Conservation (phyloP, 768 basidiomycete genomes). For the Podaxis carcinomalis region DNA sequence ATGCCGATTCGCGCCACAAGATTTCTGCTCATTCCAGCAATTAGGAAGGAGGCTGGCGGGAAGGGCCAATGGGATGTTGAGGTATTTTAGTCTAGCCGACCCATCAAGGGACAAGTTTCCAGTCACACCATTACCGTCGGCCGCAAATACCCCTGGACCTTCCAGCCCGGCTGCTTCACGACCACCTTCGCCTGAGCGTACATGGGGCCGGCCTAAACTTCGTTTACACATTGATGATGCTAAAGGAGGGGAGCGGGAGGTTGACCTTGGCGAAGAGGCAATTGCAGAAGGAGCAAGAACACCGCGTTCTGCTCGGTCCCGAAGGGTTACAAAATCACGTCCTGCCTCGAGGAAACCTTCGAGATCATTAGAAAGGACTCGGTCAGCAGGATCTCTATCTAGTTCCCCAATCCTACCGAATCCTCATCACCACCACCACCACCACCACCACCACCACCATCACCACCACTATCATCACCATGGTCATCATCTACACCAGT, state of each 20-base stretch:
- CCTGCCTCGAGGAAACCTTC: background rate
- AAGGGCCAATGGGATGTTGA: slow-evolving; percentile 55
- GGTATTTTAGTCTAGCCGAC: slow-evolving; percentile 63
- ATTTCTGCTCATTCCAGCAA: slow-evolving; percentile 48
- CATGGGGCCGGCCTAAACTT: background rate
- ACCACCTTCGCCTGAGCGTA: background rate
- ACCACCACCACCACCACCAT: slow-evolving; percentile 29
- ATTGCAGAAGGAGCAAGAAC: background rate
- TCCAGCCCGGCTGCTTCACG: background rate
- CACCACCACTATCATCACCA: slow-evolving; percentile 32
- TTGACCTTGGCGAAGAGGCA: background rate
- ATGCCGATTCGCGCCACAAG: slow-evolving; percentile 52
- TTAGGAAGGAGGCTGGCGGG: slow-evolving; percentile 47
- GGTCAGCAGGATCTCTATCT: background rate
- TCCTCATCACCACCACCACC: slow-evolving; percentile 21
- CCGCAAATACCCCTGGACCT: background rate
- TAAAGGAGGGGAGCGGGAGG: background rate
- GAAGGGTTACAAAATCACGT: background rate
- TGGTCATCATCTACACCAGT: slow-evolving; percentile 32
- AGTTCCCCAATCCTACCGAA: slow-evolving; percentile 4
- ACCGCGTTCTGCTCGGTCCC: background rate
- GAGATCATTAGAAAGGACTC: background rate
- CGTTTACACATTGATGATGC: background rate
- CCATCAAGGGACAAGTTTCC: slow-evolving; percentile 57
- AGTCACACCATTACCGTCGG: slow-evolving; percentile 7